These are phyloP conservation scores for Thielaviopsis ethacetica DNA, from an alignment of 2,329 filamentous ascomycete species.

Conservation along the genomic window DNA sequence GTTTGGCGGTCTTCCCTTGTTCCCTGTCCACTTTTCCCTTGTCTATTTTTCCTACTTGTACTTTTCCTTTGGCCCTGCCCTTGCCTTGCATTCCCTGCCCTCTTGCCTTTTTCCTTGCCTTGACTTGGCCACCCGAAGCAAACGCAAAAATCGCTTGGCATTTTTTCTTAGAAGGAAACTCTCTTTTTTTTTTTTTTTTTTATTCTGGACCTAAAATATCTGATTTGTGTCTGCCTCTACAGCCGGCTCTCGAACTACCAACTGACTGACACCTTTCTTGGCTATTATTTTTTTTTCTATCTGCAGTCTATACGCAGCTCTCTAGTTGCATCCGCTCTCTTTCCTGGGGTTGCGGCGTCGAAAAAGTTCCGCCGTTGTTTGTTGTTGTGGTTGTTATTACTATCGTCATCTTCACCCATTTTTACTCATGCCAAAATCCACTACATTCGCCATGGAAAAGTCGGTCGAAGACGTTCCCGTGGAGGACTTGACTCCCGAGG, in stretches of 20 bases:
- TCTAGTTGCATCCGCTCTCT: not conserved
- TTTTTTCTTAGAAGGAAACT: not conserved
- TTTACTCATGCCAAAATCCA: not conserved
- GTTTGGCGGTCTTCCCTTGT: too few species aligned
- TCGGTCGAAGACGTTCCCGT: conserved; percentile 25
- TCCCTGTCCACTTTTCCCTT: too few species aligned
- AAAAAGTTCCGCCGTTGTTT: too few species aligned
- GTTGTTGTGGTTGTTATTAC: too few species aligned
- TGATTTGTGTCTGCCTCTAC: not conserved
- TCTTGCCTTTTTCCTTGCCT: not conserved
- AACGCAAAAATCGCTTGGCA: not conserved
- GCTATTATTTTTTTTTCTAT: not conserved
- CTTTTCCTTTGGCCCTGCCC: too few species aligned
- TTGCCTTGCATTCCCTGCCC: too few species aligned
- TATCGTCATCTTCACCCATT: too few species aligned
- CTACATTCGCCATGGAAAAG: conserved; percentile 10
- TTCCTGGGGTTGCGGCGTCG: too few species aligned
- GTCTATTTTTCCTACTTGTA: too few species aligned
- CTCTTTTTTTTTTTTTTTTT: not conserved
- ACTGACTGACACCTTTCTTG: not conserved
- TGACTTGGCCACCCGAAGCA: not conserved
- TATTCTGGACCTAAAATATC: not conserved
- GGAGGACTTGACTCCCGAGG: conserved; percentile 45
- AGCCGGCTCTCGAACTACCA: not conserved
- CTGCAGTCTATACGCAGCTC: not conserved